phyloP scores from a whole-genome alignment of 345 rosid species.

The Clausena lansium region DNA sequence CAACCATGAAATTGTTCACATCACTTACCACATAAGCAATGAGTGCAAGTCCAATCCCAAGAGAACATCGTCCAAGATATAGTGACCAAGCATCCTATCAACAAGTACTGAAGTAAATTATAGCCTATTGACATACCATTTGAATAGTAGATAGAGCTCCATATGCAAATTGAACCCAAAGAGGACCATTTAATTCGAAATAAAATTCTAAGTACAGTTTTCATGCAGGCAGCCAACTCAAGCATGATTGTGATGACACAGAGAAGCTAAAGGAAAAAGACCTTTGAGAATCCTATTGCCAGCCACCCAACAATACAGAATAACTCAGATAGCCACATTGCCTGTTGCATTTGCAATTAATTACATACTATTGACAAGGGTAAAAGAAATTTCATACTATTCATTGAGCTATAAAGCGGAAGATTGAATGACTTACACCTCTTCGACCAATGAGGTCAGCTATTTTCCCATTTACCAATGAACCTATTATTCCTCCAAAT shows the following conservation, averaged over 20 bases:
- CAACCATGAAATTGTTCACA: background rate
- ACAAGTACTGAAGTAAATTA: background rate
- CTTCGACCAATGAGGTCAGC: conserved; percentile 30
- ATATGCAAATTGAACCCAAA: background rate
- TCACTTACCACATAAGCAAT: conserved; percentile 33
- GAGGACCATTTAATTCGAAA: background rate
- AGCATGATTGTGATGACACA: background rate
- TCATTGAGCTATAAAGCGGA: background rate
- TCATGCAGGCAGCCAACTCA: background rate
- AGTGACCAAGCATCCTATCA: conserved; percentile 32
- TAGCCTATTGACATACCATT: too few relatives aligned
- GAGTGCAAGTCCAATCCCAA: conserved; percentile 36
- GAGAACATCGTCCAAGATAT: conserved; percentile 32
- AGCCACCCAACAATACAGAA: conserved; percentile 53
- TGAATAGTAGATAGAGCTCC: too few relatives aligned
- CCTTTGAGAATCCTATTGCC: conserved; percentile 24
- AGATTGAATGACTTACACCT: conserved; percentile 23
- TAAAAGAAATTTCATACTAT: background rate
- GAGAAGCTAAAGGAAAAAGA: background rate
- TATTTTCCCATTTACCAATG: conserved; percentile 1
- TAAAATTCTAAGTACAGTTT: background rate
- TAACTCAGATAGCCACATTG: conserved; percentile 53
- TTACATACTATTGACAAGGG: too few relatives aligned
- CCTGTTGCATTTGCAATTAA: conserved; percentile 27
- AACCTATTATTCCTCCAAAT: conserved; percentile 28